Evolutionary conservation across 2,329 filamentous ascomycete species (phyloP), one percentile per base, ranked within the genome.

Genomic region (Achaetomium macrosporum): DNA sequence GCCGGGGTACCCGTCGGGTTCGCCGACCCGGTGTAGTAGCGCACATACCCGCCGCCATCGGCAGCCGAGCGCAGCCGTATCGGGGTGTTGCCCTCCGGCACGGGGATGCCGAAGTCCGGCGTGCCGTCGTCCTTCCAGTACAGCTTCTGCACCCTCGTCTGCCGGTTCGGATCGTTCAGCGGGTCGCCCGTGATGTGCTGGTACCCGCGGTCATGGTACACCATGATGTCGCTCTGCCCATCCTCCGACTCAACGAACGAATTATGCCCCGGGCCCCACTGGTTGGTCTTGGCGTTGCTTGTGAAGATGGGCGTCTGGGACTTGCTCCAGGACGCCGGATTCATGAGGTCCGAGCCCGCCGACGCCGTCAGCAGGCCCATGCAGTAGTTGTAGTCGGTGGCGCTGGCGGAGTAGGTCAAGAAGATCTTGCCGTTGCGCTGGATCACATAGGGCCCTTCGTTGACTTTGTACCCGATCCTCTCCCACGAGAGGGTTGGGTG

Each of bases 211-310:
- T 59, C 61, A 42, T 66, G 62, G 48, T 58, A 67, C 7, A 67
- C 63, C 33, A 66, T 50, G 10, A 67, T 16, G 35, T 66, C 64
- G 48, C 59, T 64, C 48, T 53, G 48, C 2, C 63, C 62, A 43
- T 67, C 64, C 51, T 67, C 65, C 1, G 64, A 65, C 11, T 61
- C 55, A 9, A 62, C 64, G 40, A 67, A 67, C 25, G 56, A 56
- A 57, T 60, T 64, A 49, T 67, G 65, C 1, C 64, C 65, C 0
- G 65, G 65, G 2, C 65, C 65, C 54, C 57, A 67, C 42, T 65
- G 58, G 31, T 56, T 57, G 9, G 65, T 66, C 15, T 54, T 48
- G 16, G 54, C 55, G 53, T 65, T 64, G 57, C 59, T 65, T 12
- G 43, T 30, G 51, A 67, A 66, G 19, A 67, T 48, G 10, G 65